Evolutionary conservation across 192 early-diverging fungal genomes (phyloP).

Genomic region (Jimgerdemannia flammicorona): DNA sequence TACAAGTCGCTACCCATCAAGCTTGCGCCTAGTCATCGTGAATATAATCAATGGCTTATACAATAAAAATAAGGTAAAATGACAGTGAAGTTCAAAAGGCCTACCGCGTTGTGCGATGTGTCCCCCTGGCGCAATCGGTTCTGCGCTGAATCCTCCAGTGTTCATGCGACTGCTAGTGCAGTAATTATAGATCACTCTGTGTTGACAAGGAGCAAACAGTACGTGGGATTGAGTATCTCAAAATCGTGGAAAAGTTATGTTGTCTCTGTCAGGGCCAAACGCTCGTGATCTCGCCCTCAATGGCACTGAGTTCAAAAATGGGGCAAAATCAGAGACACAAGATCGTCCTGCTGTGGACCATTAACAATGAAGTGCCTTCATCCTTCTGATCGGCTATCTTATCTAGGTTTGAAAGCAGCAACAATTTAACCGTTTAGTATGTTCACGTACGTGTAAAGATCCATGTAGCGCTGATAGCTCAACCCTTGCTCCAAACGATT

Average conservation of each 20-base stretch:
- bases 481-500: conserved; percentile 70
- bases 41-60: background rate
- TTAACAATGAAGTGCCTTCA: too few species aligned
- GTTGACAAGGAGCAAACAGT: background rate
- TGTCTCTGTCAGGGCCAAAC: too few species aligned
- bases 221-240: too few species aligned
- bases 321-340: too few species aligned
- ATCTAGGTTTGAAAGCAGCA: too few species aligned
- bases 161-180: conserved; percentile 55
- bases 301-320: too few species aligned
- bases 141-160: conserved; percentile 15
- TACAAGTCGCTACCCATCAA: conserved; percentile 56
- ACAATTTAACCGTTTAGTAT: background rate
- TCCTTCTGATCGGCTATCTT: too few species aligned
- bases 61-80: too few species aligned
- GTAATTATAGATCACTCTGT: conserved; percentile 73
- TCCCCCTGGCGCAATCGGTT: conserved; percentile 9
- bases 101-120: conserved; percentile 26
- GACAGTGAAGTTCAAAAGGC: background rate
- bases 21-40: conserved; percentile 35
- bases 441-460: conserved; percentile 78
- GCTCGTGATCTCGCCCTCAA: too few species aligned
- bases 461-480: conserved; percentile 72
- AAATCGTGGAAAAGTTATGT: too few species aligned
- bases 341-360: too few species aligned